Base-by-base conservation (phyloP, 2,329 filamentous ascomycete genomes). In the Fusarium dimerum region DNA sequence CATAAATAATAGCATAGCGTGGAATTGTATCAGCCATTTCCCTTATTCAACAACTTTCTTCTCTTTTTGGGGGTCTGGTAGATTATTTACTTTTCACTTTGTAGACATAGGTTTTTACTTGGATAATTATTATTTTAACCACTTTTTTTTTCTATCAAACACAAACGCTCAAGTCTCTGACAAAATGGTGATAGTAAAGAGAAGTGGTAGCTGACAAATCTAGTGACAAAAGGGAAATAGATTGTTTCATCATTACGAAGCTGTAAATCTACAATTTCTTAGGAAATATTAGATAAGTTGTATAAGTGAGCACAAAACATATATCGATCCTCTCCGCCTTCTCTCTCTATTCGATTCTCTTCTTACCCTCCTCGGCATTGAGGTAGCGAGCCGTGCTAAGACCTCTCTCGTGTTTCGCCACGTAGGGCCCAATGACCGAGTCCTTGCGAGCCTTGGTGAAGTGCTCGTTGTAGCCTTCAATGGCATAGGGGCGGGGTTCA, bases 351-450 rank as follows among this genome's bases (percentile, higher is more conserved):
- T 99, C 94, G 67, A 96, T 95, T 70, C 94, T 90, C 83, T 97
- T 99, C 82, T 99, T 99, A 48, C 94, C 94, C 74, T 99, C 94
- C 72, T 99, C 94, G 49, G 95, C 84, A 63, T 88, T 94, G 32
- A 90, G 82, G 63, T 95, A 87, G 56, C 90, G 81, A 41, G 88
- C 87, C 60, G 89, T 90, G 74, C 91, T 96, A 56, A 90, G 82
- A 3, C 92, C 91, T 15, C 92, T 81, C 73, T 96, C 90, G 68
- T 96, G 92, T 44, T 78, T 77, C 29, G 82, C 78, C 18, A 76
- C 70, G 55, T 96, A 82, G 13, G 83, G 76, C 3, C 94, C 94
- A 44, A 97, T 81, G 16, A 99, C 71, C 53, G 86, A 83, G 68
- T 96, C 90, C 68, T 94, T 92, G 59, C 87, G 81, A 12, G 92